Conservation (phyloP, 257 asterid genomes). For the Solanum tarapatanum region DNA sequence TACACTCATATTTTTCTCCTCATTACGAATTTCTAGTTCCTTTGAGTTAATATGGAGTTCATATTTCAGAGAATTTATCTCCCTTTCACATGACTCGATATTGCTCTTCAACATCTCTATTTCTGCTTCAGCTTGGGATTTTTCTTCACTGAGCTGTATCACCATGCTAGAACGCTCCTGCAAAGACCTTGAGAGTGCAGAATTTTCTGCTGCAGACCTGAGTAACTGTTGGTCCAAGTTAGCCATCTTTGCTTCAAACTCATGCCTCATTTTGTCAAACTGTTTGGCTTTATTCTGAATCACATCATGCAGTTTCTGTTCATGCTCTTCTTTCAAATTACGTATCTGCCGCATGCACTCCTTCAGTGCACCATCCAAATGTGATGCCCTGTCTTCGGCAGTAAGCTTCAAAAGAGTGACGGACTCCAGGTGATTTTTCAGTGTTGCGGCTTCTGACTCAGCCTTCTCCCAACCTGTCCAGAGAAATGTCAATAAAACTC, state of each 20-base stretch:
- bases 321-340: constrained; percentile 80
- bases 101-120: constrained; percentile 54
- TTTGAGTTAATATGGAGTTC: constrained; percentile 73
- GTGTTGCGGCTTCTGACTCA: constrained; percentile 81
- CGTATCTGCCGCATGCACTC: constrained; percentile 96
- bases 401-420: constrained; percentile 87
- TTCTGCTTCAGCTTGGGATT: constrained; percentile 70
- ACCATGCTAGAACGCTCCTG: constrained; percentile 91
- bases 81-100: constrained; percentile 63
- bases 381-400: constrained; percentile 88
- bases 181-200: constrained; percentile 75
- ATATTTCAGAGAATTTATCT: constrained; percentile 67
- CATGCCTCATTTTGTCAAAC: constrained; percentile 68
- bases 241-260: constrained; percentile 56
- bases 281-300: constrained; percentile 52
- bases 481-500: not conserved
- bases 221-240: constrained; percentile 66
- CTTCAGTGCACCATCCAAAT: constrained; percentile 88
- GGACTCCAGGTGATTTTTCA: constrained; percentile 82
- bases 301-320: constrained; percentile 58
- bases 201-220: constrained; percentile 75
- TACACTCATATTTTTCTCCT: constrained; percentile 87
- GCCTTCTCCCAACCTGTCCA: constrained; percentile 99
- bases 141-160: constrained; percentile 69
- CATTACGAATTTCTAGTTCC: constrained; percentile 86